Evolutionary conservation across 352 stramenopile genomes (phyloP), one percentile per base, ranked within the genome.

Genomic region (Phytophthora citrophthora): DNA sequence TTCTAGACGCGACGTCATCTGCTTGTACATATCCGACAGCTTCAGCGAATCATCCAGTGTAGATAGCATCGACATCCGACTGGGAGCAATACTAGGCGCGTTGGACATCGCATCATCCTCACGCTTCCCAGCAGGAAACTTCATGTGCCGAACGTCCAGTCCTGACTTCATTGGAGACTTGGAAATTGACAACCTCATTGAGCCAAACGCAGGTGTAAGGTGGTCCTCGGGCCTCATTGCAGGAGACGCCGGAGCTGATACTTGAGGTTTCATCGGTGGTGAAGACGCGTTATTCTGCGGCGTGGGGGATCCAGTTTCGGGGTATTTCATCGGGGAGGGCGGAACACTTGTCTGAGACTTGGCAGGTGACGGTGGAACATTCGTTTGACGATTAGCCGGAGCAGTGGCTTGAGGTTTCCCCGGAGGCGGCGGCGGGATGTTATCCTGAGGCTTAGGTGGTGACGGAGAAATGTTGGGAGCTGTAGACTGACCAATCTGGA

Each of bases 21-120:
- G 79, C 60, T 93, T 92, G 77, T 93, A 94, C 83, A 92, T 89
- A 61, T 88, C 78, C 15, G 77, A 85, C n/a, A 94, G 58, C 41
- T 79, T 87, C 8, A 78, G 62, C 18, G 77, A 84, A 54, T 90
- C 81, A 31, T 89, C 82, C 12, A 86, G 44, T 12, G 77, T 83
- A 11, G 78, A 83, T 6, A 79, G 45, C 66, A 75, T 72, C 20
- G 71, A 79, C 57, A 68, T 75, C 34, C 63, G 62, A 29, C 76
- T 79, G 3, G 45, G 55, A 2, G 70, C 65, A 13, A 77, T 49
- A 40, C 76, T 78, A 11, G 68, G 69, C 6, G 69, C 55, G 52
- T 72, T 61, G 5, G 70, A 77, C 16, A 77, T 47, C 6, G 55
- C 56, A 26, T 77, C 70, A 20, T 77, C 70, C 13, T 77, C 70